Evolutionary conservation across 2,329 filamentous ascomycete genomes (phyloP).

Genomic region (Verticillium longisporum): DNA sequence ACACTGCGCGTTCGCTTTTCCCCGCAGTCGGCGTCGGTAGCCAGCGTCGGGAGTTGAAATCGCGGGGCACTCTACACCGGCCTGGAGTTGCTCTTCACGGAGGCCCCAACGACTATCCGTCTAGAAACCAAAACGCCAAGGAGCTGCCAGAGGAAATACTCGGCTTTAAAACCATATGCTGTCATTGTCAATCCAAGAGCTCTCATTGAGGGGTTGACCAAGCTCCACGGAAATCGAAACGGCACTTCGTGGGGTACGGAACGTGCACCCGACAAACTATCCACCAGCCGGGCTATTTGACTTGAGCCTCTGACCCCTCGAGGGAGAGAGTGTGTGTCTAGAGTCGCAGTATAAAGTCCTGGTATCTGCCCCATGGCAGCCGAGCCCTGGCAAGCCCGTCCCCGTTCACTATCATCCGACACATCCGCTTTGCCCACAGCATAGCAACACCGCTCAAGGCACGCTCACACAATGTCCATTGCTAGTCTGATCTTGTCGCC

Average conservation of each 20-base stretch:
- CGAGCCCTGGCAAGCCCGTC: too few relatives aligned
- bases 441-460: background rate
- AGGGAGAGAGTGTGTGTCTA: background rate
- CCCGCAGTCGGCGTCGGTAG: too few relatives aligned
- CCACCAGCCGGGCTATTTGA: background rate
- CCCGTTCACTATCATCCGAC: background rate
- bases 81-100: background rate
- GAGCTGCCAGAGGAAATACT: background rate
- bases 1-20: too few relatives aligned
- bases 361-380: too few relatives aligned
- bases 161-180: background rate
- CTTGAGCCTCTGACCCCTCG: background rate
- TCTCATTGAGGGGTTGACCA: background rate
- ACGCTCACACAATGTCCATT: slow-evolving; percentile 3
- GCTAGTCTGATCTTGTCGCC: slow-evolving; percentile 6
- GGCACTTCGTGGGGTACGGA: background rate
- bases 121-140: background rate
- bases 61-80: background rate
- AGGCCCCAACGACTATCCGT: background rate
- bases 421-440: background rate
- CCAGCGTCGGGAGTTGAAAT: background rate
- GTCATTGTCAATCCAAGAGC: background rate
- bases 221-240: background rate
- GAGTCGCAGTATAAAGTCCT: too few relatives aligned
- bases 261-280: background rate